Base-by-base conservation (phyloP, 345 rosid genomes). In the Citrus cavaleriei region DNA sequence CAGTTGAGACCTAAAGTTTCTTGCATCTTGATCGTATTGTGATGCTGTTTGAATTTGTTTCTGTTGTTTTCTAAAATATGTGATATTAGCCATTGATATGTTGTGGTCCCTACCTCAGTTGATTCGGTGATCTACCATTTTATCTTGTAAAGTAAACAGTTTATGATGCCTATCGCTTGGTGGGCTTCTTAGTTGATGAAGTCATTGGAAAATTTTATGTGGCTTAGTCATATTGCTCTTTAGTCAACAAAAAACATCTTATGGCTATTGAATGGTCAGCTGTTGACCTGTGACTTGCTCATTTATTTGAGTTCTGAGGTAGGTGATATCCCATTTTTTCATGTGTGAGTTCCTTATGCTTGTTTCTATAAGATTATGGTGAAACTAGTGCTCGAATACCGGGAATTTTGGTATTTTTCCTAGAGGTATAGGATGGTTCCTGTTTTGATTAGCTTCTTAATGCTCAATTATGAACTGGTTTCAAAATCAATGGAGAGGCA, bases 1-100 rank as follows among this genome's bases (percentile, higher is more conserved):
- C 54, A 8, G 30, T 64, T 66, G 51, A 70, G 69, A 21, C 35
- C 49, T 72, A 4, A 40, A 55, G 21, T 55, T 22, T 64, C 49
- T 72, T 59, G 19, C 40, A 73, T 14, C 49, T 2, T 72, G 8
- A 61, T 14, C 59, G 2, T 72, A 7, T 62, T 28, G 25, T 14
- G 73, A 74, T 73, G 70, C 30, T 35, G 70, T 72, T 68, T 81
- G 71, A 73, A 69, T 32, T 63, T 78, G 60, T 40, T 1, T 81
- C 25, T 77, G 22, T 24, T 46, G n/a, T 69, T 62, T 18, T 66
- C 21, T 51, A 55, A 30, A 49, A 21, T 10, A 32, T 28, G 67
- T 57, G 34, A 21, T 21, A 16, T 64, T 51, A 42, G 68, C 55
- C 18, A 34, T 71, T n/a, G 24, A 27, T 16, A 7, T 46, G 1